Percentiles rank a stretch among this genome's conserved stretches.
phyloP scores from a whole-genome alignment of 2,329 filamentous ascomycete genomes.

The Verticillium tricorpus region DNA sequence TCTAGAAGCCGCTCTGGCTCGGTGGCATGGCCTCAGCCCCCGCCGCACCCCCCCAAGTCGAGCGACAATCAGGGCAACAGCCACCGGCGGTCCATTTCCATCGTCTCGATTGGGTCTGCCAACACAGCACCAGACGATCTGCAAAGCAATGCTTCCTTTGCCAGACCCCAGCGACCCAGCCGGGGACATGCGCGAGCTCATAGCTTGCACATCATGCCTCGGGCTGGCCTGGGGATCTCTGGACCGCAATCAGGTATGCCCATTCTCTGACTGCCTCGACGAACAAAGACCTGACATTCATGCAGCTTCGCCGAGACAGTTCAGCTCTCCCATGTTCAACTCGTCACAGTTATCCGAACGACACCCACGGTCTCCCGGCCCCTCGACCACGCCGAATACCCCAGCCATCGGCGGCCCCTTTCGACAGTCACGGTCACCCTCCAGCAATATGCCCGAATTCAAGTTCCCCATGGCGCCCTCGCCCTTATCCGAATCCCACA shows the following conservation, averaged over 20 bases:
- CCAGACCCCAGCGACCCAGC: constrained; percentile 43
- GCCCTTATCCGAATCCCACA: constrained; percentile 28
- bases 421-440: constrained; percentile 34
- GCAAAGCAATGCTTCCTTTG: constrained; percentile 35
- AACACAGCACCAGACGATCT: constrained; percentile 40
- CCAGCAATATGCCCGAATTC: constrained; percentile 49
- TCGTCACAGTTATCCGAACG: constrained; percentile 50
- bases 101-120: constrained; percentile 68
- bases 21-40: constrained; percentile 40
- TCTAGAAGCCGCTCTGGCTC: constrained; percentile 42
- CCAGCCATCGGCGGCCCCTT: constrained; percentile 30
- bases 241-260: constrained; percentile 35
- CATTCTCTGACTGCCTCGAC: not conserved
- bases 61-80: constrained; percentile 40
- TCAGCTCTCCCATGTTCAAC: constrained; percentile 48
- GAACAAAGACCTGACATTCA: not conserved
- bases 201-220: constrained; percentile 71
- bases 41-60: constrained; percentile 19
- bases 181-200: constrained; percentile 73
- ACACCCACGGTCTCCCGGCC: constrained; percentile 34
- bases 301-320: constrained; percentile 33
- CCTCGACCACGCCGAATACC: constrained; percentile 41
- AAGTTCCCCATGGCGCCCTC: constrained; percentile 49
- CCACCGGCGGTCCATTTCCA: constrained; percentile 75
- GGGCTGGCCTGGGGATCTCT: constrained; percentile 19